Evolutionary conservation across 192 early-diverging fungal genomes (phyloP).

Genomic region (Lobosporangium transversale): DNA sequence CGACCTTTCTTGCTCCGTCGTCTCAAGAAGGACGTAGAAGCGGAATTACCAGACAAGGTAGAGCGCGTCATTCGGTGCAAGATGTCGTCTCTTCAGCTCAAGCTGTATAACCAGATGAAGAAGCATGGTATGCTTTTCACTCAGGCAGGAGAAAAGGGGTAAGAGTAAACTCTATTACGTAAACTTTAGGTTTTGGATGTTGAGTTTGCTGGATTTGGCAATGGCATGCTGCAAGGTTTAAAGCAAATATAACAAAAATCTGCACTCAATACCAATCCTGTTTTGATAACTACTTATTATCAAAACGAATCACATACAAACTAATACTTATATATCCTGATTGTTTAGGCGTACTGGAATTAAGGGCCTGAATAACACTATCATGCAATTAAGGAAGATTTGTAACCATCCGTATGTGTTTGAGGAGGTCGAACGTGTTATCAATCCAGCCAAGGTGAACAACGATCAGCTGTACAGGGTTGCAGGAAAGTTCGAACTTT

Average conservation of each 20-base stretch:
- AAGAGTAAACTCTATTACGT: constrained; percentile 39
- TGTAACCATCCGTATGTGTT: constrained; percentile 99
- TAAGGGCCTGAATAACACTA: constrained; percentile 91
- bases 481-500: constrained; percentile 95
- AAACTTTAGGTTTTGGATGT: neutral
- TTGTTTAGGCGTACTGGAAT: constrained; percentile 61
- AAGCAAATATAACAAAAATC: too few species aligned
- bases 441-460: constrained; percentile 77
- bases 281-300: too few species aligned
- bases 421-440: constrained; percentile 85
- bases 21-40: constrained; percentile 98
- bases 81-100: constrained; percentile 87
- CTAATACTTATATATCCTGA: too few species aligned
- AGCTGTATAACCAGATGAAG: constrained; percentile 89
- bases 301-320: too few species aligned
- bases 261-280: too few species aligned
- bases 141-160: constrained; percentile 69
- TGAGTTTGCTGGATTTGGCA: too few species aligned
- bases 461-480: constrained; percentile 85
- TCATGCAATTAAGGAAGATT: constrained; percentile 99
- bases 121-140: constrained; percentile 78
- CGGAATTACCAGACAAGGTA: constrained; percentile 96
- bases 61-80: constrained; percentile 94
- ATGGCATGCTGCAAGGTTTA: too few species aligned
- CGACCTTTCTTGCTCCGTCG: constrained; percentile 96